Evolutionary conservation across 2,329 filamentous ascomycete genomes (phyloP), one percentile per base, ranked within the genome.

Genomic region (Ilyonectria mors-panacis): DNA sequence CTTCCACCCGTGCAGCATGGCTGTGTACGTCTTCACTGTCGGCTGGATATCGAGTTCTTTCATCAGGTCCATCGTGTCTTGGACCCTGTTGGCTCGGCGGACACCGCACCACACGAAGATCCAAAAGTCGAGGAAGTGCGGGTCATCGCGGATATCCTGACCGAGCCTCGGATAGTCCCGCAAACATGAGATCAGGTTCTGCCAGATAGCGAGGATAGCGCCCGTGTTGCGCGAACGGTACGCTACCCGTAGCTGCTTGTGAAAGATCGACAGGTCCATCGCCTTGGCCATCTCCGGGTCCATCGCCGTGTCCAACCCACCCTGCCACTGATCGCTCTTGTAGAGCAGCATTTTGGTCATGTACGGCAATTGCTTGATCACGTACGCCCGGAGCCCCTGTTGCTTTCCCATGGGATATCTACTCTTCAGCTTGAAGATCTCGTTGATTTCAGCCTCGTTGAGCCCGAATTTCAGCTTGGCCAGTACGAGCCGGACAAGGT

Each of bases 1-100:
- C 75, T 87, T 88, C 79, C 91, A 94, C 1, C 93, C 93, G 63
- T 88, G 85, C 71, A 96, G 88, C 87, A 96, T 92, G 48, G 88
- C 83, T 44, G 90, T 92, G 88, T 92, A 96, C 0, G 93, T 92
- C 71, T 83, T 86, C 61, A 91, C 74, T 7, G 86, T 90, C 15
- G 93, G 91, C 63, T 82, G 78, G 33, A 92, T 76, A 1, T 87
- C 88, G 58, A 87, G 69, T 44, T 75, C 70, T 35, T 76, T 70
- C 84, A 87, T 87, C 48, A 81, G 63, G 35, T 82, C 79, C 73
- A 86, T 78, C 4, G 77, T 78, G 59, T 81, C 78, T 55, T 81
- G 77, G 13, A 81, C 59, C 64, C 70, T 72, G n/a, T 63, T 45
- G 2, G 75, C 66, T 10, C 76, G 75, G 1, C 77, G 75, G 2